phyloP scores from a whole-genome alignment of 2,329 filamentous ascomycete genomes.

The Fusarium newnesense region DNA sequence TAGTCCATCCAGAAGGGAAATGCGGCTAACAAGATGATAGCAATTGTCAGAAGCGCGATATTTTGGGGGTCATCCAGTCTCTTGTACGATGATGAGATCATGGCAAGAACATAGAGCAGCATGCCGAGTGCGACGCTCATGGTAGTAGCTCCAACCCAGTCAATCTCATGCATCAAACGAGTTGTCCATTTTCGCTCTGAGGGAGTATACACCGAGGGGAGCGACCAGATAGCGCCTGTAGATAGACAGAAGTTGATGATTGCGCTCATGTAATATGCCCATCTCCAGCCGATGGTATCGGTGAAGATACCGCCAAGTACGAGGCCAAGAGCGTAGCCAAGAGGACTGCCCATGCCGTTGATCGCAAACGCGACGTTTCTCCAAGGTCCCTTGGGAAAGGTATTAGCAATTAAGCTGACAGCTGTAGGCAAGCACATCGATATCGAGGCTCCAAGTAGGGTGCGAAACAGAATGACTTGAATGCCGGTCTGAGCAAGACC shows the following conservation, averaged over 20 bases:
- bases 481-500: conserved; percentile 48
- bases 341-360: conserved; percentile 56
- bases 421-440: conserved; percentile 53
- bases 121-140: conserved; percentile 58
- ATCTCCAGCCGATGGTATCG: conserved; percentile 59
- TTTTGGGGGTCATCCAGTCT: conserved; percentile 55
- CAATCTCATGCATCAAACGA: conserved; percentile 54
- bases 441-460: conserved; percentile 49
- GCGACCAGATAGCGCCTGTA: conserved; percentile 49
- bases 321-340: conserved; percentile 61
- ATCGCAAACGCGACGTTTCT: conserved; percentile 57
- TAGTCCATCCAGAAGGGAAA: conserved; percentile 67
- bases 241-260: conserved; percentile 52
- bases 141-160: conserved; percentile 62
- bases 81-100: conserved; percentile 51
- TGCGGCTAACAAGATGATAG: conserved; percentile 54
- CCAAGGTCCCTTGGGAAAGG: conserved; percentile 49
- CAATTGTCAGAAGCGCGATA: conserved; percentile 56
- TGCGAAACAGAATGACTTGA: conserved; percentile 52
- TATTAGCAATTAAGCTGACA: conserved; percentile 51
- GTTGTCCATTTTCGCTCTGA: conserved; percentile 44
- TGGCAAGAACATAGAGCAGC: conserved; percentile 62
- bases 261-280: conserved; percentile 55
- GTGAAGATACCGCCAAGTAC: conserved; percentile 62
- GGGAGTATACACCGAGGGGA: conserved; percentile 42